Base-by-base conservation (phyloP, 768 basidiomycete species). In the Podaxis sp. region DNA sequence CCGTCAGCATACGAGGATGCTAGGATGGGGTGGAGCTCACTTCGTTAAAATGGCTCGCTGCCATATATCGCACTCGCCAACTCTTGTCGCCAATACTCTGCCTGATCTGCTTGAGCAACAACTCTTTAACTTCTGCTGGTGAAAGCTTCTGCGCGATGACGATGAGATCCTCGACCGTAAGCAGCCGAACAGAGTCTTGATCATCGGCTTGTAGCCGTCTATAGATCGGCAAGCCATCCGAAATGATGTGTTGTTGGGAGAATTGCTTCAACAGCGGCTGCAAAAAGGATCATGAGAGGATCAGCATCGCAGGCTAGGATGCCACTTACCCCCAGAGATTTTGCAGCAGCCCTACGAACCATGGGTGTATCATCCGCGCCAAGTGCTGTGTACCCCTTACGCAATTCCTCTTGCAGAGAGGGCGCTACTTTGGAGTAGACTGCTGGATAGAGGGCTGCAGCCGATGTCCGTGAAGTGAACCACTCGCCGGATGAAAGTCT, bases 51-150 rank as follows among this genome's bases (percentile, higher is more conserved):
- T 98, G 93, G 66, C 86, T 94, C 2, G 96, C 96, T 15, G 95
- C 94, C 96, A 98, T 98, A 75, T 98, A 99, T 72, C 97, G 82
- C 57, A 99, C 97, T 67, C 97, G 83, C 97, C 97, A 99, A 73
- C 94, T 96, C 81, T 98, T 97, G 75, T 99, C 97, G 11, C 87
- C 82, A 54, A 97, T 89, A 66, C 91, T 92, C 64, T 89, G 85
- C 70, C 93, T 87, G 69, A 98, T 89, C 73, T 96, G 91, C 66
- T 90, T 89, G 65, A 95, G 78, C 25, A 98, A 77, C 66, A 96
- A 89, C 62, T 93, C 91, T 73, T 95, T 94, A 46, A 95, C 89
- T 76, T 98, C 96, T n/a, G 87, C 77, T 2, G 94, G 90, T 8
- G 87, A 80, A 64, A 99, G 83, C 65, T 89, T 87, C 71, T 91